Base-by-base conservation (phyloP, 192 early-diverging fungal species). In the Podila verticillata region DNA sequence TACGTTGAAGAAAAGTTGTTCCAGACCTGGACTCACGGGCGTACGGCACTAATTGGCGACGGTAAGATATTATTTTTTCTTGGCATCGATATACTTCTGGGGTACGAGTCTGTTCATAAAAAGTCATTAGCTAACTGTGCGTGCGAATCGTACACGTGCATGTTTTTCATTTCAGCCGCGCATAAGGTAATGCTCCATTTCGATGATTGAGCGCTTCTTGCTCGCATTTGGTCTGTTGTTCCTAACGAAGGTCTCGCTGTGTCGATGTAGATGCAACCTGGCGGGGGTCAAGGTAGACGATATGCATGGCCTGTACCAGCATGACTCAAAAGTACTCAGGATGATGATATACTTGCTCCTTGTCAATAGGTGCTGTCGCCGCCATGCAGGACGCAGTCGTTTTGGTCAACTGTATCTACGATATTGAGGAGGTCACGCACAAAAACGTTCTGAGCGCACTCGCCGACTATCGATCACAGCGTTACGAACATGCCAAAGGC, bases 381-480 rank as follows among this genome's bases (percentile, higher is more conserved):
- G 66, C 66, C 1, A 58, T 67, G 66, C 66, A 67, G 26, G 66
- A 67, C 24, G 66, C 66, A 6, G 24, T 57, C 13, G 10, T 67
- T 5, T 24, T 67, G 5, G 66, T 49, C 22, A 67, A 67, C 26
- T n/a, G 34, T 15, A 12, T 67, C 10, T 67, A 67, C 13, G 66
- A 67, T 22, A 56, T 67, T 7, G 56, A 58, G 17, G n/a, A 56
- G 7, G 31, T 36, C 20, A 51, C 49, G 20, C 7, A 51, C 49
- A 22, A 51, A 19, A 51, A 51, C 49, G 20, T 51, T 8, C 3
- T 20, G 22, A 8, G 7, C 20, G 49, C 49, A 1, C 49, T 51
- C 8, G 49, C 17, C 3, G 49, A 51, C 49, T 51, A 51, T 13
- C 49, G 19, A 4, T 4, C 49, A 0, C 49, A 51, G 8, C 20